Evolutionary conservation across 148 eudicot genomes (phyloP), one percentile per base, ranked within the genome.

Genomic region (Rhododendron henanense): DNA sequence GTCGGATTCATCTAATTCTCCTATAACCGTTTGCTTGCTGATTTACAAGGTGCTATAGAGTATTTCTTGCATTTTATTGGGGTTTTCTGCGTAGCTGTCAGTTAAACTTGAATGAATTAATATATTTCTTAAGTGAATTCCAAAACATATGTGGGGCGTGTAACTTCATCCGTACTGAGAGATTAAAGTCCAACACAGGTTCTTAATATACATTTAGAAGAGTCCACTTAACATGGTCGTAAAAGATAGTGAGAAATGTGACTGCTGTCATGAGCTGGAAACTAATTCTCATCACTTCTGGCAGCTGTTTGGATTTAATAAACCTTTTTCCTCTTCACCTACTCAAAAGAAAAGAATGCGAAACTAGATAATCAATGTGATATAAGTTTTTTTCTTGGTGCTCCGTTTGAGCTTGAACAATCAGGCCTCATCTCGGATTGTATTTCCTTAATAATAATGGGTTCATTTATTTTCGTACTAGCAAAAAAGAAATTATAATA

Each of bases 331-430:
- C 5, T 74, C 55, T 50, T 48, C 31, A 23, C 55, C 33, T 31
- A 35, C 25, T 16, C 2, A 84, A 73, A 19, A 9, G 14, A 10
- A 41, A 14, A 33, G 59, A 71, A 45, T 33, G 71, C 1, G 23
- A 57, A 47, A 83, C 21, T 33, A 47, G n/a, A 47, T 65, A 83
- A 83, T 16, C 25, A 65, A 48, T 33, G 10, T 71, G 61, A 28
- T 71, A 51, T 11, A 71, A 74, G 44, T 33, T 47, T 74, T 11
- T 50, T 48, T 50, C 19, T 35, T 69, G 76, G 61, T 87, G 84
- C 83, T 89, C 59, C 15, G 73, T 57, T 69, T 10, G 23, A 13
- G 18, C 67, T 84, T 87, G 39, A 79, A 39, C 69, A 44, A 57
- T 74, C 50, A n/a, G 48, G 48, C 50, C 50, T 88, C 53, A 25